Base-by-base conservation (phyloP, 306 rosid species). In the Glycine latifolia region DNA sequence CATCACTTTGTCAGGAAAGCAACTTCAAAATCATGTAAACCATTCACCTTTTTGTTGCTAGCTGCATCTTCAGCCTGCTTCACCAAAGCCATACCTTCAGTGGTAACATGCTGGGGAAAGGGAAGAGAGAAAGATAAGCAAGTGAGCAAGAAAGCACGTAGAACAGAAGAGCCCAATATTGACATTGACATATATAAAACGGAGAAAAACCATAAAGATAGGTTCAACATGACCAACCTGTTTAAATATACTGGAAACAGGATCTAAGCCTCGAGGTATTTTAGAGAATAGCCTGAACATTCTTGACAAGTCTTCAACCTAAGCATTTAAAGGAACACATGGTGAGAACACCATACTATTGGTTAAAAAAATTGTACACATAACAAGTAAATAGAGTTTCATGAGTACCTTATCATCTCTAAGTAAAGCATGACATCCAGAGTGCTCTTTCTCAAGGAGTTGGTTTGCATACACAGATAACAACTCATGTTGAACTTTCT, bases 281-380 rank as follows among this genome's bases (percentile, higher is more conserved):
- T 95, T 95, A 81, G 97, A 92, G 79, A 92, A 95, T 75, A 95
- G 97, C 90, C 99, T 90, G 89, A 95, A 95, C 99, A 95, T 95
- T 83, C 97, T 89, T 80, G 99, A 91, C 84, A 95, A 84, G 89
- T 95, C 99, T 39, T 87, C 95, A 75, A 89, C 93, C 99, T 95
- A 65, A 44, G 69, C 61, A 83, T 68, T 73, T 59, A 55, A 73
- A 65, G 48, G 49, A 76, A 77, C 75, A 50, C 3, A 6, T 78
- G 56, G 58, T 58, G 15, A 80, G 58, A 63, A 77, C 61, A 48
- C 31, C 44, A 20, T 39, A 81, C 47, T 20, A 39, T 67, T 48
- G 12, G 63, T 67, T 46, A 16, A 56, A 73, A 37, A 75, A 52
- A 6, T 62, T 46, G 71, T 53, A 67, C 15, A 15, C 33, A 68